Conservation (phyloP, 306 rosid species). For the Glycyrrhiza uralensis region DNA sequence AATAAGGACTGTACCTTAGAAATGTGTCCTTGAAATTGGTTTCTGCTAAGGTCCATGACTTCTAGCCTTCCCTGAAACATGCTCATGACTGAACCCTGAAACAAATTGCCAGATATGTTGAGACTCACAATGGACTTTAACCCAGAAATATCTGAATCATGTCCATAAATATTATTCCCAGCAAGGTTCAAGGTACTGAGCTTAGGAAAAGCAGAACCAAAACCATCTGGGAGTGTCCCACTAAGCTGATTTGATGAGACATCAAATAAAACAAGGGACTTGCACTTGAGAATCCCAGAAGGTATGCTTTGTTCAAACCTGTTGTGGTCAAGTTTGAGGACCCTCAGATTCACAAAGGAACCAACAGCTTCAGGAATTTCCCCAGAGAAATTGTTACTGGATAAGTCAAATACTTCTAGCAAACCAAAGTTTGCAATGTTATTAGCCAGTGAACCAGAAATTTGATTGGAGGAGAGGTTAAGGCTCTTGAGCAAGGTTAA, state of each 20-base stretch:
- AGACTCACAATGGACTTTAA: slow-evolving; percentile 60
- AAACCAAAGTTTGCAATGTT: slow-evolving; percentile 81
- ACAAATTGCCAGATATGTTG: slow-evolving; percentile 74
- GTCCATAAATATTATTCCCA: slow-evolving; percentile 60
- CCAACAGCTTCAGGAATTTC: slow-evolving; percentile 65
- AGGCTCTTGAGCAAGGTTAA: slow-evolving; percentile 65
- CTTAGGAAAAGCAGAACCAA: slow-evolving; percentile 76
- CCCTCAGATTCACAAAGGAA: slow-evolving; percentile 52
- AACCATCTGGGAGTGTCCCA: slow-evolving; percentile 82
- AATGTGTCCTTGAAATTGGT: slow-evolving; percentile 77
- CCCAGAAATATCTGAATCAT: slow-evolving; percentile 51
- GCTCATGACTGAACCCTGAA: slow-evolving; percentile 74
- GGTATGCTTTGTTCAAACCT: slow-evolving; percentile 55
- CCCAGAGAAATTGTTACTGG: slow-evolving; percentile 66
- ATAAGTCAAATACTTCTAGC: slow-evolving; percentile 73
- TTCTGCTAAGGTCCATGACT: slow-evolving; percentile 82
- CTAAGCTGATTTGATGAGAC: slow-evolving; percentile 66
- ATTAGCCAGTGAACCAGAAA: slow-evolving; percentile 74
- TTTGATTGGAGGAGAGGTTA: slow-evolving; percentile 64
- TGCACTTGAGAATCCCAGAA: slow-evolving; percentile 61
- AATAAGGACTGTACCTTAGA: slow-evolving; percentile 78
- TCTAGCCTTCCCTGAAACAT: slow-evolving; percentile 56
- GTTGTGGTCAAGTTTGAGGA: slow-evolving; percentile 68
- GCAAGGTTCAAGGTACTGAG: slow-evolving; percentile 78
- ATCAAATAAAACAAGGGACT: slow-evolving; percentile 63